phyloP scores from a whole-genome alignment of 208 protist species.

The Novymonas esmeraldas region DNA sequence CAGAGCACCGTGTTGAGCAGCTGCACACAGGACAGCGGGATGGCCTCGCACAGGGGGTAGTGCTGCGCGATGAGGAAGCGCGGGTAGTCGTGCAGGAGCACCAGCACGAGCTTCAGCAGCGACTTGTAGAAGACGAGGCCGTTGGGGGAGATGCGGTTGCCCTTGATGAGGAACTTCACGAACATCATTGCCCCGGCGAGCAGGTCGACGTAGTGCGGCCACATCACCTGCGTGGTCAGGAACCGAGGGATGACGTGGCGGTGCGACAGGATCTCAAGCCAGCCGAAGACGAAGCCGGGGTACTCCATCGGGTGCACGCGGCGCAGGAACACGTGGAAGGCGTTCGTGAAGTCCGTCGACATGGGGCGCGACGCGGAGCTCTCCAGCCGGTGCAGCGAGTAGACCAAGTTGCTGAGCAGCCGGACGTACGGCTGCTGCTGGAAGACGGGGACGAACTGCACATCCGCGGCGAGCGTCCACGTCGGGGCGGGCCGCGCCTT shows the following conservation, averaged over 20 bases:
- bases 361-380: slow-evolving; percentile 44
- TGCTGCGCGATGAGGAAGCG: slow-evolving; percentile 99
- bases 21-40: slow-evolving; percentile 97
- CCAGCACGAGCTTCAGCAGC: slow-evolving; percentile 93
- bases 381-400: slow-evolving; percentile 78
- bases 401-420: slow-evolving; percentile 94
- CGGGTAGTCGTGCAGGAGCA: slow-evolving; percentile 99
- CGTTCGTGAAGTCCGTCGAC: slow-evolving; percentile 73
- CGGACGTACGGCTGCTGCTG: slow-evolving; percentile 98
- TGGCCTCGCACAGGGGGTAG: slow-evolving; percentile 95
- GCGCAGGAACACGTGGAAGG: slow-evolving; percentile 92
- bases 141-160: slow-evolving; percentile 63
- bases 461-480: slow-evolving; percentile 56
- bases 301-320: slow-evolving; percentile 88
- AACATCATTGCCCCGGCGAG: slow-evolving; percentile 78
- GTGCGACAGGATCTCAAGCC: slow-evolving; percentile 98
- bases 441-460: slow-evolving; percentile 87
- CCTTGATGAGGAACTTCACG: slow-evolving; percentile 70
- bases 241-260: slow-evolving; percentile 97
- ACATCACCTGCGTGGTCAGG: slow-evolving; percentile 61
- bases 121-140: slow-evolving; percentile 90
- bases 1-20: slow-evolving; percentile 96
- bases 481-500: slow-evolving; percentile 31
- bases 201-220: slow-evolving; percentile 68
- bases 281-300: slow-evolving; percentile 98